A percentile compares a stretch with the other conserved stretches of the same genome.
These are phyloP conservation scores for Pyronema domesticum DNA, from an alignment of 495 filamentous ascomycete species.

Conservation along the genomic window DNA sequence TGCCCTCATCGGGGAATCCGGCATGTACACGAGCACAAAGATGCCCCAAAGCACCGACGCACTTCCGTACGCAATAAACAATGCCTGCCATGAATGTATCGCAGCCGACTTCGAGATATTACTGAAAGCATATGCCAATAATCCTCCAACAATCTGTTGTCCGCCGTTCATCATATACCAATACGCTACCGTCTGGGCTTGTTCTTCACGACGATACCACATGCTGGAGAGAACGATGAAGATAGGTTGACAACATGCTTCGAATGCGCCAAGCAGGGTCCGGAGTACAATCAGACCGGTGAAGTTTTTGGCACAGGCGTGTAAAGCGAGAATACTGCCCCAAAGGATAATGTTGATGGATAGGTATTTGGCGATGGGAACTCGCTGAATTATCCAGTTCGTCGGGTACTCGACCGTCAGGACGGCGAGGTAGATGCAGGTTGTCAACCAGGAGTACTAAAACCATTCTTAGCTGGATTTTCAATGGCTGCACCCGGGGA, in stretches of 20 bases:
- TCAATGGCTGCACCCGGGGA: background rate
- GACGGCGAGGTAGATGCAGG: constrained; percentile 37
- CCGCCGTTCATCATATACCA: constrained; percentile 57
- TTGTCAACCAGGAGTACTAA: constrained; percentile 36
- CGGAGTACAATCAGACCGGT: constrained; percentile 37
- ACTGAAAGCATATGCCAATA: constrained; percentile 42
- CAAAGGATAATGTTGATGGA: constrained; percentile 44
- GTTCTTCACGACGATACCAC: constrained; percentile 56
- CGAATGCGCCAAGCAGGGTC: constrained; percentile 48
- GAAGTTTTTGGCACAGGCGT: constrained; percentile 40
- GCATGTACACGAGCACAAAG: constrained; percentile 31
- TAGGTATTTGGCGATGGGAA: constrained; percentile 40
- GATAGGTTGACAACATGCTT: constrained; percentile 46
- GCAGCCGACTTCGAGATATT: constrained; percentile 29
- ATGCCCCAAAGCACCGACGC: constrained; percentile 31
- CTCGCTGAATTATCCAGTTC: constrained; percentile 34
- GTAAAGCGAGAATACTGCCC: constrained; percentile 29
- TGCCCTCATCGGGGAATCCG: constrained; percentile 33
- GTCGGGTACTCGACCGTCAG: constrained; percentile 37
- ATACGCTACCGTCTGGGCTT: constrained; percentile 45
- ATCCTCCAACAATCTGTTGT: constrained; percentile 36
- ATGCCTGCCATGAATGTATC: constrained; percentile 38
- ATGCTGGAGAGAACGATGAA: constrained; percentile 47
- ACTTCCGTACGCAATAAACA: constrained; percentile 42
- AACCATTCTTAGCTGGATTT: background rate